Evolutionary conservation across 305 asterid genomes (phyloP), one percentile per base, ranked within the genome.

Genomic region (Nicotiana rustica): DNA sequence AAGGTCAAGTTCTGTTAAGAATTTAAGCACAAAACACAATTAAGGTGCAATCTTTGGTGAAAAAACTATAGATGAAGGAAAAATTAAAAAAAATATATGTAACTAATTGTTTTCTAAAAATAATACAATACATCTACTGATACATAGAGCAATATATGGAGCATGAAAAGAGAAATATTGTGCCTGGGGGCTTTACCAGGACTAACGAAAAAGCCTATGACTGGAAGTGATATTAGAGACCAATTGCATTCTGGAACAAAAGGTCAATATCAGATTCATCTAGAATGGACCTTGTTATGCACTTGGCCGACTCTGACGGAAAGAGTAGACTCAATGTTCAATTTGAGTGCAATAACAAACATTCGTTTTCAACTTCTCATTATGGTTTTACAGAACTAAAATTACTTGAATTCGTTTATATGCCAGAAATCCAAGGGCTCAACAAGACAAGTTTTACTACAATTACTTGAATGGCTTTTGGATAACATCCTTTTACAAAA

Each of bases 401-500:
- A 38, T 35, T 17, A 67, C 52, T 67, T 15, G 9, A 3, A 44
- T 38, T n/a, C 31, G 1, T 70, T 41, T 19, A 10, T 41, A 41
- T 69, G 77, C 33, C 77, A 38, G 17, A 68, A 68, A 18, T 57
- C 77, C 77, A 4, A 69, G 31, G 6, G 35, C 31, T 69, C 18
- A 69, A 18, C 57, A 38, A 69, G 35, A 10, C 35, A 10, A 41
- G 59, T 69, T 69, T 38, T 38, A 18, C 57, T 38, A 69, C 57
- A 69, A 69, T 69, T 2, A 69, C 77, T 18, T 69, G 33, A 38
- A 38, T 69, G 77, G 5, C 77, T 38, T 69, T 69, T 69, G 77
- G 77, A 69, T 38, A 69, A 38, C 57, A 18, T 38, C 56, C 9
- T 69, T 18, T 41, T 69, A 38, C 59, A 12, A 38, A 69, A 14